These are phyloP conservation scores for Podospora australis DNA, from an alignment of 495 filamentous ascomycete genomes.

Conservation along the genomic window DNA sequence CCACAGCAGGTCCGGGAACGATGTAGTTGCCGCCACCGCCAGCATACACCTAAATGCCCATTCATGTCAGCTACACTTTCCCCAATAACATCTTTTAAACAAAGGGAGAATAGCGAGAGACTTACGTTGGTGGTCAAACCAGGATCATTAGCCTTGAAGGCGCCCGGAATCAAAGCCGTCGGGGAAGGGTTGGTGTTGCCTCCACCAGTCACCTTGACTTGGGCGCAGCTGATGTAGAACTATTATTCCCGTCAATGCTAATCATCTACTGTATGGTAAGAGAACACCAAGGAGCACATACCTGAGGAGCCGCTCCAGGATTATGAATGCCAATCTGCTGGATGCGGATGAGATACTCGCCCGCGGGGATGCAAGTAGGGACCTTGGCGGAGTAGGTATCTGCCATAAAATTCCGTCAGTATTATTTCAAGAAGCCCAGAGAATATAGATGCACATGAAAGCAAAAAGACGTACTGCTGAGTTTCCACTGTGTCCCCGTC, in stretches of 20 bases:
- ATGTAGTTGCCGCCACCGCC: slow-evolving; percentile 14
- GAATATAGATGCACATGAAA: too few species aligned
- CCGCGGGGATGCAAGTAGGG: slow-evolving; percentile 45
- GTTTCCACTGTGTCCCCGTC: slow-evolving; percentile 7
- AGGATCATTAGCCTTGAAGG: slow-evolving; percentile 49
- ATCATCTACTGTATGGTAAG: too few species aligned
- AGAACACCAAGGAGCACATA: too few species aligned
- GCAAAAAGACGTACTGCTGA: slow-evolving; percentile 11
- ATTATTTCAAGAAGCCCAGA: too few species aligned
- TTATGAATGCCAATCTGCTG: slow-evolving; percentile 58
- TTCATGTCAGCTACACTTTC: background rate
- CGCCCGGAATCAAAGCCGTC: slow-evolving; percentile 46
- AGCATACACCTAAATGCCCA: background rate
- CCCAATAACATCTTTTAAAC: background rate
- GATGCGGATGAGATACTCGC: slow-evolving; percentile 56
- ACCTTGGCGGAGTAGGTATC: slow-evolving; percentile 46
- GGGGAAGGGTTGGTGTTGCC: slow-evolving; percentile 38
- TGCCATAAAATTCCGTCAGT: slow-evolving; percentile 11
- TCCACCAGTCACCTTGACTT: slow-evolving; percentile 49
- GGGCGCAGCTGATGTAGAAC: slow-evolving; percentile 54
- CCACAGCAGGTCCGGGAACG: slow-evolving; percentile 19
- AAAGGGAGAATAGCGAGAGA: background rate
- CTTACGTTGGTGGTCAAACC: slow-evolving; percentile 40
- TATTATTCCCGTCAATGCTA: too few species aligned
- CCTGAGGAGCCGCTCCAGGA: slow-evolving; percentile 36